phyloP scores from a whole-genome alignment of 2,329 filamentous ascomycete species.

The Cadophora luteo-olivacea region DNA sequence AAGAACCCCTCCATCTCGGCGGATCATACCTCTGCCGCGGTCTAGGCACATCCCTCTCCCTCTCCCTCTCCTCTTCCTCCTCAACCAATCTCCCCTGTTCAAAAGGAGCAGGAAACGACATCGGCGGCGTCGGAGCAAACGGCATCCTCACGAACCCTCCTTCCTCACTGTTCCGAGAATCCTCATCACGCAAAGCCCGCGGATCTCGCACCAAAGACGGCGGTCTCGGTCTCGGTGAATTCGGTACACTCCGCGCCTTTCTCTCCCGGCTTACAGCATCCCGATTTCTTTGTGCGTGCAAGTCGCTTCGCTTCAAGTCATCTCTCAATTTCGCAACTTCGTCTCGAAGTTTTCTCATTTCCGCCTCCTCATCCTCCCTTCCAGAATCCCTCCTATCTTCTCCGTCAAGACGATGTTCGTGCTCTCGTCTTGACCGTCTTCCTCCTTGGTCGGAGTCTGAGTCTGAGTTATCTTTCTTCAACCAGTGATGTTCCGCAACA shows the following conservation, averaged over 20 bases:
- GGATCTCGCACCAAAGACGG: constrained; percentile 4
- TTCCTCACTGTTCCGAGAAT: neutral
- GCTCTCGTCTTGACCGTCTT: neutral
- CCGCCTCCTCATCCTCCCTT: neutral
- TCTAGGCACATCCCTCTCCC: neutral
- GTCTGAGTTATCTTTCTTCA: constrained; percentile 22
- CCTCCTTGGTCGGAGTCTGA: neutral
- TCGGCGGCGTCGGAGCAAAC: constrained; percentile 5
- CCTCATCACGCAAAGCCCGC: neutral
- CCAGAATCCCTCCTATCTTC: neutral
- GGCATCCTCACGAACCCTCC: constrained; percentile 11
- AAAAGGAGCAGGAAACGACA: constrained; percentile 14
- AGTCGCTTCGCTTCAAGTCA: constrained; percentile 15
- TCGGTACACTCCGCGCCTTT: no score
- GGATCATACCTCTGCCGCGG: constrained; percentile 1
- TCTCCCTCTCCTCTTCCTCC: neutral
- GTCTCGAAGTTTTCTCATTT: constrained; percentile 13
- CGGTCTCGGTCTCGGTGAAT: neutral
- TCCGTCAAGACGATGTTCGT: neutral
- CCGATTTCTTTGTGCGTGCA: neutral
- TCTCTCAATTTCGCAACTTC: constrained; percentile 21
- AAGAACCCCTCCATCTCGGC: neutral
- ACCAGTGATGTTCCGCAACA: constrained; percentile 31
- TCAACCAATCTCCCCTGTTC: no score
- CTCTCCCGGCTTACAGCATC: constrained; percentile 5